These are phyloP conservation scores for Skeletonema marinoi DNA, from an alignment of 108 stramenopile species.

Conservation along the genomic window DNA sequence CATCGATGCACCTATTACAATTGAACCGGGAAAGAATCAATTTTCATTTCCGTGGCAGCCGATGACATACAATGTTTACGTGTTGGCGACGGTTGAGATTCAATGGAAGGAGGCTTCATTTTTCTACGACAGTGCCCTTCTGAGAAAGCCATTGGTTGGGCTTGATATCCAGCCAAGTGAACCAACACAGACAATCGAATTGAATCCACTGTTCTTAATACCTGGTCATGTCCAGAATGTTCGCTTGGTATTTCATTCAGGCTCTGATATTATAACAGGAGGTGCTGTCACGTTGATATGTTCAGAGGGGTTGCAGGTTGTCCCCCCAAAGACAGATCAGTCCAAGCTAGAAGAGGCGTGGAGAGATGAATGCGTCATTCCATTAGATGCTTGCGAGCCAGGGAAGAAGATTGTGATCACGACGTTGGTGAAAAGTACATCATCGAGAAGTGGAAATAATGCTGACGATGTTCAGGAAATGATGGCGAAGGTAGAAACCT, in stretches of 20 bases:
- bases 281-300: conserved; percentile 61
- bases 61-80: conserved; percentile 62
- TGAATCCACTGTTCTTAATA: conserved; percentile 70
- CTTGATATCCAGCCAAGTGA: conserved; percentile 79
- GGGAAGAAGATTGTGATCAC: conserved; percentile 53
- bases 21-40: conserved; percentile 62
- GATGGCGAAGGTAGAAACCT: conserved; percentile 56
- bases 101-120: conserved; percentile 81
- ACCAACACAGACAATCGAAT: conserved; percentile 69
- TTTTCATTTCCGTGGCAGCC: conserved; percentile 70
- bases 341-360: conserved; percentile 54
- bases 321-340: conserved; percentile 53
- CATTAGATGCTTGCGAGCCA: conserved; percentile 51
- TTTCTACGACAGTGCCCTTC: conserved; percentile 61
- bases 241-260: conserved; percentile 59
- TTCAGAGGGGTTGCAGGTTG: conserved; percentile 60
- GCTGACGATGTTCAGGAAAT: conserved; percentile 49
- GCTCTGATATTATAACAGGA: conserved; percentile 64
- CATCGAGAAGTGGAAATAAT: conserved; percentile 35
- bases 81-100: conserved; percentile 66
- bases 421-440: conserved; percentile 60
- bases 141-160: conserved; percentile 58
- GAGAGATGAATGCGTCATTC: conserved; percentile 53
- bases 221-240: conserved; percentile 82
- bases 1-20: conserved; percentile 35